Evolutionary conservation across 495 filamentous ascomycete species (phyloP).

Genomic region (Letharia lupina): DNA sequence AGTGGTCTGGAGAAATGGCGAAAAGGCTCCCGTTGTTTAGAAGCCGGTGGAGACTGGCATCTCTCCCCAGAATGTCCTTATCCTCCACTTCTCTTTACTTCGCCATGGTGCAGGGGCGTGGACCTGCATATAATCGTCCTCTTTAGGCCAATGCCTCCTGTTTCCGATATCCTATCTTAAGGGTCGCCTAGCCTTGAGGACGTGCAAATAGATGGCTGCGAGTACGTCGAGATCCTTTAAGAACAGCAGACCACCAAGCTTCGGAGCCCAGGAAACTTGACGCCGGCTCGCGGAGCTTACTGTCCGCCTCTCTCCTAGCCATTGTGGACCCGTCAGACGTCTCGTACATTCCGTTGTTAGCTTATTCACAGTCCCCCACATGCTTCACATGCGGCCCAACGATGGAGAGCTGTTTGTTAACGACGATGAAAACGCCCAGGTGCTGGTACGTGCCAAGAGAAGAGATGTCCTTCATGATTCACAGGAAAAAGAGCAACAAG

Average conservation of each 20-base stretch:
- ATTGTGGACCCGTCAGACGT: neutral
- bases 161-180: neutral
- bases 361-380: neutral
- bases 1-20: neutral
- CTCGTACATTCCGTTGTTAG: neutral
- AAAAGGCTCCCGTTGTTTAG: neutral
- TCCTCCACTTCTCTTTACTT: neutral
- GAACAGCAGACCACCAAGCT: neutral
- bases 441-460: neutral
- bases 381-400: neutral
- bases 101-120: neutral
- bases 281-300: neutral
- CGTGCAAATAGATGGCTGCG: neutral
- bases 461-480: neutral
- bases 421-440: neutral
- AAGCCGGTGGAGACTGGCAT: neutral
- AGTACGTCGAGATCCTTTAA: neutral
- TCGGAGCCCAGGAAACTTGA: neutral
- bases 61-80: neutral
- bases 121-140: neutral
- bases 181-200: neutral
- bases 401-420: neutral
- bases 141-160: neutral
- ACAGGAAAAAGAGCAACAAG: neutral
- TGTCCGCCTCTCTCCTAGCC: neutral